Evolutionary conservation across 164 flowering plant species (phyloP).

Genomic region (Nelumbo lutea): DNA sequence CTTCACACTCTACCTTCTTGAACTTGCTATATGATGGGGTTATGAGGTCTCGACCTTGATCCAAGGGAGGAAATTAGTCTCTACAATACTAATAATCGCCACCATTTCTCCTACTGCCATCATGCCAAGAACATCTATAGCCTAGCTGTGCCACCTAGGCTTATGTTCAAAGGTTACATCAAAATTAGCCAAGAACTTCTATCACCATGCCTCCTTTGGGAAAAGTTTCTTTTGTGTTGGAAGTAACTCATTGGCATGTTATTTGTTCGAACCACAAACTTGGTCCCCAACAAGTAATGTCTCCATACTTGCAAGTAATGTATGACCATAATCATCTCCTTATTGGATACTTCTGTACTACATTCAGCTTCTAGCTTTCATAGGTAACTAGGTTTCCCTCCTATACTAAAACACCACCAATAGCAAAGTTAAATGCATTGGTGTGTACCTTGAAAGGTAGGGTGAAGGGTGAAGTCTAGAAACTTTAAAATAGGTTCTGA

Average conservation of each 20-base stretch:
- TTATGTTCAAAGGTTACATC: slow-evolving; percentile 11
- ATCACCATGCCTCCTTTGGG: slow-evolving; percentile 18
- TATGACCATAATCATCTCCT: slow-evolving; percentile 1
- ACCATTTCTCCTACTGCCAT: not conserved
- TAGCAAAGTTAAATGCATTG: not conserved
- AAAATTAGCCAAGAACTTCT: slow-evolving; percentile 17
- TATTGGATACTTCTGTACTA: not conserved
- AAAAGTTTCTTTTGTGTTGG: slow-evolving; percentile 17
- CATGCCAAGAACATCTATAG: slow-evolving; percentile 12
- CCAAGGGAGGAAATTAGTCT: not conserved
- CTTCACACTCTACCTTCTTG: not conserved
- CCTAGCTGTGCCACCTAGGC: not conserved
- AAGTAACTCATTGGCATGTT: not conserved
- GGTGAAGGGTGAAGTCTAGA: not conserved
- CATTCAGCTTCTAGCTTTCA: slow-evolving; percentile 10
- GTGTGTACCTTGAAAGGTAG: slow-evolving; percentile 7
- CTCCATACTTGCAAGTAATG: not conserved
- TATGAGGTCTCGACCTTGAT: not conserved
- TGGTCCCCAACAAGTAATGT: slow-evolving; percentile 4
- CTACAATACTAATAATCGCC: not conserved
- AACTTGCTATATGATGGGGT: not conserved
- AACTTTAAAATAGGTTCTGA: slow-evolving; percentile 1
- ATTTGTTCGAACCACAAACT: not conserved
- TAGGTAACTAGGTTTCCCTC: slow-evolving; percentile 2
- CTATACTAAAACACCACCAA: not conserved